Percentiles rank a stretch among this genome's conserved stretches.
phyloP scores from a whole-genome alignment of 2,329 filamentous ascomycete species.

The Nemania serpens region DNA sequence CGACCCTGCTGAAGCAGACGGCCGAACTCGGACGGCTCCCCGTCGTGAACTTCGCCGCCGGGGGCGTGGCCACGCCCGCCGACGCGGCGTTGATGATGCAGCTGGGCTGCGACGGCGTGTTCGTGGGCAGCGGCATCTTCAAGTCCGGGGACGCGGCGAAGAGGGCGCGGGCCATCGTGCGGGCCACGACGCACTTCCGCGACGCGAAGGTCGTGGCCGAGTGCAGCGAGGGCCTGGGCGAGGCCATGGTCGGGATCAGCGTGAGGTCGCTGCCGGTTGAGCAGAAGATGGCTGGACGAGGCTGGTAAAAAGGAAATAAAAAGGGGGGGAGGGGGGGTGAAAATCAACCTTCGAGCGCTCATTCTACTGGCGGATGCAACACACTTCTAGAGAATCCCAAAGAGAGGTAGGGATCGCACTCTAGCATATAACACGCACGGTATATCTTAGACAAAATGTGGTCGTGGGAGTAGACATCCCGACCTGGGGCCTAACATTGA shows the following conservation, averaged over 20 bases:
- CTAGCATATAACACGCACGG: background rate
- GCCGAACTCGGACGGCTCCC: constrained; percentile 86
- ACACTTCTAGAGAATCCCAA: background rate
- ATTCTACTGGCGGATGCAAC: background rate
- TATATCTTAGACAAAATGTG: constrained; percentile 14
- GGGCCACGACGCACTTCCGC: constrained; percentile 88
- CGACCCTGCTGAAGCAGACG: constrained; percentile 80
- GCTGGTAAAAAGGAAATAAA: constrained; percentile 66
- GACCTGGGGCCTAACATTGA: background rate
- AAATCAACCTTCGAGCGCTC: background rate
- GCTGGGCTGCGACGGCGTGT: constrained; percentile 95
- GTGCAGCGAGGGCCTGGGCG: constrained; percentile 86
- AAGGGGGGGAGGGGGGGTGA: background rate
- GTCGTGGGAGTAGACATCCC: background rate
- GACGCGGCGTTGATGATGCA: constrained; percentile 99
- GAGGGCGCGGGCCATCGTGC: constrained; percentile 91
- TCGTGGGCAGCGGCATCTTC: constrained; percentile 96
- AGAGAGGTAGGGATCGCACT: background rate
- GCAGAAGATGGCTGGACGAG: constrained; percentile 83
- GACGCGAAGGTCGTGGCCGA: constrained; percentile 85
- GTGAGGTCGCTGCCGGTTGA: constrained; percentile 74
- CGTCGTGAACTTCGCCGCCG: constrained; percentile 97
- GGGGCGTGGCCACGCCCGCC: constrained; percentile 98
- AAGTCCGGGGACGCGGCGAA: constrained; percentile 90
- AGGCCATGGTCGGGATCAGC: constrained; percentile 97